A percentile compares a stretch with the other conserved stretches of the same genome.
phyloP scores from a whole-genome alignment of 306 rosid species.

The Quercus variabilis region DNA sequence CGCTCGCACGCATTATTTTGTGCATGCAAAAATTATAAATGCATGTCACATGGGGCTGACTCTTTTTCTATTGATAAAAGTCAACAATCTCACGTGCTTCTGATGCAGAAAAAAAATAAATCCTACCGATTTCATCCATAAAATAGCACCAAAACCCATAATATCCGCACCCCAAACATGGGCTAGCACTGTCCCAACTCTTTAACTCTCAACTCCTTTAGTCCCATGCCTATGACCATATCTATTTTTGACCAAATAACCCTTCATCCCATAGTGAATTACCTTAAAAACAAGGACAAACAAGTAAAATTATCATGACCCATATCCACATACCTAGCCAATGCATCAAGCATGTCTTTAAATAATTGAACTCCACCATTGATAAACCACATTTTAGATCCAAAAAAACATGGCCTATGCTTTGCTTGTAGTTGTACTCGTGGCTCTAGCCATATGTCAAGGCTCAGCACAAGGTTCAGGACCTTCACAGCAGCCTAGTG shows the following conservation, averaged over 20 bases:
- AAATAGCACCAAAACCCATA: background rate
- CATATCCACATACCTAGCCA: background rate
- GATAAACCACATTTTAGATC: too few relatives aligned
- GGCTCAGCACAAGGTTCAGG: constrained; percentile 5
- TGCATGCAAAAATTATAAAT: background rate
- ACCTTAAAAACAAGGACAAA: too few relatives aligned
- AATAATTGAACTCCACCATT: background rate
- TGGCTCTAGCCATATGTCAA: constrained; percentile 13
- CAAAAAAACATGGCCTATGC: background rate
- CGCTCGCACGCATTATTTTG: background rate
- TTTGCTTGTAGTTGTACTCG: constrained; percentile 7
- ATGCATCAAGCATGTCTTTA: background rate
- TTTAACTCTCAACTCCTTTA: too few relatives aligned
- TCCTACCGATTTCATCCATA: background rate
- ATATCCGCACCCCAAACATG: background rate
- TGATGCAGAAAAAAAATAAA: background rate
- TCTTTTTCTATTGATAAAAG: background rate
- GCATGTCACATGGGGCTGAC: constrained; percentile 10
- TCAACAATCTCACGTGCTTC: constrained; percentile 7
- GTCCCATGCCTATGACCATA: too few relatives aligned
- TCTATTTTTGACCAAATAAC: too few relatives aligned
- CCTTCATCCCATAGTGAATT: too few relatives aligned
- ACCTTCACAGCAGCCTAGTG: background rate
- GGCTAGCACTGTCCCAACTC: background rate
- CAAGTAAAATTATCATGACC: too few relatives aligned